Base-by-base conservation (phyloP, 2,329 filamentous ascomycete species). In the Ceratocystis cacaofunesta region DNA sequence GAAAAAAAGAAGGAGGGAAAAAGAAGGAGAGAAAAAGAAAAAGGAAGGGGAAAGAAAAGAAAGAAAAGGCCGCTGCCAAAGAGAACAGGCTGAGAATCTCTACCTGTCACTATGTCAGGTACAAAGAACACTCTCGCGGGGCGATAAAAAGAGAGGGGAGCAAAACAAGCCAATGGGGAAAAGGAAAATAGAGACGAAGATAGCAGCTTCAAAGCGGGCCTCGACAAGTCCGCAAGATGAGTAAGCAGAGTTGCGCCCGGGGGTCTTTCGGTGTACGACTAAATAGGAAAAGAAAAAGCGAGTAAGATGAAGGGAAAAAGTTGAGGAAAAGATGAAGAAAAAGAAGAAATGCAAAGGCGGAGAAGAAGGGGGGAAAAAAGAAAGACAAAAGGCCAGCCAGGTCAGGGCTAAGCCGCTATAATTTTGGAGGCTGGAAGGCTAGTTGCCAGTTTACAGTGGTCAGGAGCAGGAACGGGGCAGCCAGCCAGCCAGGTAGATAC, bases 211-310 rank as follows among this genome's bases (percentile, higher is more conserved):
- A 41, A 41, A 41, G 36, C 36, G 36, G 36, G 36, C 36, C 36
- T 32, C 10, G 36, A 28, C 2, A 52, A 12, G 28, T 19, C 12
- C 3, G 28, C 36, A 58, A 30, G 55, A 30, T 58, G 55, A 64
- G 67, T 52, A 64, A 61, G 65, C 44, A 58, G 46, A 41, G 36
- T 6, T 52, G 48, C 22, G 10, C 22, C 25, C 15, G 62, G 44
- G 10, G 28, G 28, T 55, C 43, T 63, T 65, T 64, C 55, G 64
- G 65, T 15, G 3, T 15, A 15, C 10, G 3, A 10, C 12, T 17
- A 63, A 62, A 50, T 68, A 69, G 63, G 67, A 68, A 70, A 67
- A 69, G 50, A 68, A 68, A 69, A 71, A 62, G 44, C 3, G 25
- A 28, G 10, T 15, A 52, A 28, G 48, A 52, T 12, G 48, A 52